Evolutionary conservation across 352 stramenopile genomes (phyloP).

Genomic region (Globisporangium lucens): DNA sequence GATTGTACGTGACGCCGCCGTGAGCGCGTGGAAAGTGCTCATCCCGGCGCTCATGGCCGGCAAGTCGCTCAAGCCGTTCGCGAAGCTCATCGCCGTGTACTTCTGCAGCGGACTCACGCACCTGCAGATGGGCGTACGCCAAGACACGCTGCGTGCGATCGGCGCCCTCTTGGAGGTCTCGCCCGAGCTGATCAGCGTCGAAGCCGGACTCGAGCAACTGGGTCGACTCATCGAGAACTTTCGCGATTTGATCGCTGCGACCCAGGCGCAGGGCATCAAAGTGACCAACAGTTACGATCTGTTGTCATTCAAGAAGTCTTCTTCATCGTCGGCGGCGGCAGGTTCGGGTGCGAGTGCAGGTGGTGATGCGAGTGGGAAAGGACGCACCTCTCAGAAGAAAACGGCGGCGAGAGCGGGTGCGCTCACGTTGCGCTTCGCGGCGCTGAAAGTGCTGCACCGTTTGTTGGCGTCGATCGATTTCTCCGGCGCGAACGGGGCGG

Average conservation of each 20-base stretch:
- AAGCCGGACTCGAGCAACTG: slow-evolving; percentile 51
- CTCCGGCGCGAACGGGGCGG: slow-evolving; percentile 1
- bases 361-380: slow-evolving; percentile 18
- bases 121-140: slow-evolving; percentile 67
- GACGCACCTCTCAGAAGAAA: slow-evolving; percentile 31
- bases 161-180: slow-evolving; percentile 54
- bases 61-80: slow-evolving; percentile 63
- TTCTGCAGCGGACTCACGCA: slow-evolving; percentile 81
- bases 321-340: slow-evolving; percentile 15
- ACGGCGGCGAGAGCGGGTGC: slow-evolving; percentile 32
- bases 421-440: slow-evolving; percentile 53
- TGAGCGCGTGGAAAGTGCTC: slow-evolving; percentile 65
- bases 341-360: slow-evolving; percentile 13
- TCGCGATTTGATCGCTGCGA: slow-evolving; percentile 56
- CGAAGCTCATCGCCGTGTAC: slow-evolving; percentile 70
- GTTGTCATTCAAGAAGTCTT: slow-evolving; percentile 25
- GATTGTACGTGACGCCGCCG: slow-evolving; percentile 68
- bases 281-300: slow-evolving; percentile 81
- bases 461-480: slow-evolving; percentile 53
- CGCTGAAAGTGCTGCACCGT: slow-evolving; percentile 64
- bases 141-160: slow-evolving; percentile 74
- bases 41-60: slow-evolving; percentile 47
- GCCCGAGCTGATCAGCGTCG: slow-evolving; percentile 50
- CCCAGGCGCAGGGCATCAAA: slow-evolving; percentile 65
- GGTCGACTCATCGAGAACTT: slow-evolving; percentile 80